Base-by-base conservation (phyloP, 2,329 filamentous ascomycete species). In the Chaetomium strumarium region DNA sequence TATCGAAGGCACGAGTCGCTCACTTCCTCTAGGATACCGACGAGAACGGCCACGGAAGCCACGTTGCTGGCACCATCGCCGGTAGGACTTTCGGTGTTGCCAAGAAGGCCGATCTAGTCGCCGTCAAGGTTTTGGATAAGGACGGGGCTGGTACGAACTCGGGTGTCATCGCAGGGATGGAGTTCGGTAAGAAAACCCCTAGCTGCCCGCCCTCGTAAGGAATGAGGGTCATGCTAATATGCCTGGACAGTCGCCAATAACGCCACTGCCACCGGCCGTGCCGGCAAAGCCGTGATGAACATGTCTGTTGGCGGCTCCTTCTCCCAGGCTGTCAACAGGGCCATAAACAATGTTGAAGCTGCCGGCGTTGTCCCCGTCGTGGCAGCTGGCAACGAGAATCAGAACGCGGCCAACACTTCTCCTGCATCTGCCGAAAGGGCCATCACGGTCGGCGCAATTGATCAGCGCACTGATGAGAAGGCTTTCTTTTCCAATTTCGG, bases 21-120 rank as follows among this genome's bases (percentile, higher is more conserved):
- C 17, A 49, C 3, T 16, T 7, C 30, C 10, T 16, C 12, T 36
- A 73, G 68, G 63, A 81, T 62, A 72, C 72, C 4, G 80, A 84
- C 49, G 72, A 77, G 58, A 80, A 83, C 61, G 82, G 82, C 12
- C 83, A 85, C 66, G 83, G 83, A 38, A 81, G 74, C 51, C 83
- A 85, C 69, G 80, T 83, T 24, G 75, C 80, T 10, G 83, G 80
- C 20, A 85, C 80, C 14, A 78, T 84, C 40, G 83, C 72, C 19
- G 79, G 80, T 33, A 71, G 69, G 49, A 83, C 77, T 2, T 84
- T 79, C 53, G 83, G 83, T 57, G 80, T 85, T 5, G 79, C 81
- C 60, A 83, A 83, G 70, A 75, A 75, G 49, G 75, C 74, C 51
- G 68, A 70, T 51, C 67, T 83, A 41, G 66, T 82, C 48, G 78